Base-by-base conservation (phyloP, 2,329 filamentous ascomycete species). In the Diaporthe eres region DNA sequence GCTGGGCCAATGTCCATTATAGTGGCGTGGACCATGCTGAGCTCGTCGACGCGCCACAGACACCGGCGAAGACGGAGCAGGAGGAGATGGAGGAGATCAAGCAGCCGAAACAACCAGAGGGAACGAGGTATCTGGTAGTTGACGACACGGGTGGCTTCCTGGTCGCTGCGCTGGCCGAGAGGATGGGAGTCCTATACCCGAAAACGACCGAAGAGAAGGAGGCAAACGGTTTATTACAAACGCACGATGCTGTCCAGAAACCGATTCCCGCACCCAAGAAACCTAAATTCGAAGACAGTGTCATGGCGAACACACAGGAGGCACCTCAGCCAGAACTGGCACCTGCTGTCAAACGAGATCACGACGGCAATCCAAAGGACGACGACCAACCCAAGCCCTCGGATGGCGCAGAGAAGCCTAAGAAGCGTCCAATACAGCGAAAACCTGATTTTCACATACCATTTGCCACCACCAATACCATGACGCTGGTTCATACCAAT, bases 1-100 rank as follows among this genome's bases (percentile, higher is more conserved):
- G 95, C 82, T 98, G 95, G 94, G 94, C 93, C 0, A 98, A 99
- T 83, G 92, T 97, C 2, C 95, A 97, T 83, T 95, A 92, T 78
- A 89, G 88, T n/a, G 90, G 85, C 3, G 80, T 83, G 22, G 83
- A 85, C 34, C 79, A 79, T 13, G 70, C 17, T 13, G 74, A 58
- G 47, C 25, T 57, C 39, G 47, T 47, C 51, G 67, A 74, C 22
- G 53, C 55, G 22, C 61, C 74, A 4, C 68, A 71, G 37, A 79
- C 78, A 22, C 65, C 47, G 47, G 81, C 79, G 6, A 78, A 80
- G 28, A 76, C 74, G 9, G 78, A 79, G n/a, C 80, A 81, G 72
- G 79, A 79, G 5, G 80, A 78, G 9, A 77, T 82, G 4, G 75
- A 79, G 3, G 67, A 79, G 17, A 77, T 80, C 9, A 72, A 78